These are phyloP conservation scores for Saccharomyces pastorianus DNA, from an alignment of 1,139 yeast genomes.

Conservation along the genomic window DNA sequence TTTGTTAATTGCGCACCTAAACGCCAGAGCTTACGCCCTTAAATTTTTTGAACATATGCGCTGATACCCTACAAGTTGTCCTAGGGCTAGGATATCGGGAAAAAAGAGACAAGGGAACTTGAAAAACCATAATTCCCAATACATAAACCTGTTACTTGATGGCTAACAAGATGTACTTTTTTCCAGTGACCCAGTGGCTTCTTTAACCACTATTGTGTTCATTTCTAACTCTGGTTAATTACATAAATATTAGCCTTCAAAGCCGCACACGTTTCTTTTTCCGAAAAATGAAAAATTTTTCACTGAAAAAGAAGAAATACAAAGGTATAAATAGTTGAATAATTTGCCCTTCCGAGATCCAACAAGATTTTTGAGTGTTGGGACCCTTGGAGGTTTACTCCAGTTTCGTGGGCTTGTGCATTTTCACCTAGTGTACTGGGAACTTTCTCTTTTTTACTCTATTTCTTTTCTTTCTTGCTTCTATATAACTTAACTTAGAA, in stretches of 20 bases:
- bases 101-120: not conserved
- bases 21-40: not conserved
- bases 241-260: not conserved
- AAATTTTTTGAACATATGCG: not conserved
- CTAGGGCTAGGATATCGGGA: not conserved
- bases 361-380: not conserved
- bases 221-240: not conserved
- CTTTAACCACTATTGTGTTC: not conserved
- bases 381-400: not conserved
- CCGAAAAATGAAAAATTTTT: not conserved
- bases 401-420: not conserved
- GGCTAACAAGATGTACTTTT: not conserved
- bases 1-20: not conserved
- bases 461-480: not conserved
- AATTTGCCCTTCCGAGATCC: not conserved
- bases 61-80: not conserved
- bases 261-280: constrained; percentile 1
- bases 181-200: not conserved
- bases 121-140: not conserved
- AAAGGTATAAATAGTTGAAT: not conserved
- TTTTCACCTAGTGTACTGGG: not conserved
- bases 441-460: not conserved
- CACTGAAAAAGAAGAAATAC: not conserved
- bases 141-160: not conserved
- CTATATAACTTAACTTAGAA: not conserved